Base-by-base conservation (phyloP, 2,329 filamentous ascomycete genomes). In the Diplodia mutila region DNA sequence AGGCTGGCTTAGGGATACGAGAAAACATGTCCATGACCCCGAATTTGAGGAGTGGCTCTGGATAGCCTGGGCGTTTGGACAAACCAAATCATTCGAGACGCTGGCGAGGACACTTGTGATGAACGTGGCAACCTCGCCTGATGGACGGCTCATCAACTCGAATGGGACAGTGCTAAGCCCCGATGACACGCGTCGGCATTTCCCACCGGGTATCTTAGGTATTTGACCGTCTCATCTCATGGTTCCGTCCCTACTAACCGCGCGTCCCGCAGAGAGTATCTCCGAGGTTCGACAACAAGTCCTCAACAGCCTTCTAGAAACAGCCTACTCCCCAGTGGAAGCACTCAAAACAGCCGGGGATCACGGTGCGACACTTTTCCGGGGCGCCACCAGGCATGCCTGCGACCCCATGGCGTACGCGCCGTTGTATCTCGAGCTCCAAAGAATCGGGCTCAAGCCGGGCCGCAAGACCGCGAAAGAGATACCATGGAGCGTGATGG, bases 51-150 rank as follows among this genome's bases (percentile, higher is more conserved):
- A 51, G 18, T 53, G 34, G 57, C 32, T 66, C 7, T 54, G 25
- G 23, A 55, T 66, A 8, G 49, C 49, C 11, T 64, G 46, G 59
- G 61, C 32, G 2, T 64, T 37, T 42, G 66, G 66, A 7, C n/a
- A 61, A 21, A 48, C 11, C n/a, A 39, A 25, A 25, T 8, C n/a
- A 16, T 64, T 64, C 4, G 27, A 64, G 32, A 42, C 4, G 9
- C 11, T 52, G 8, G 16, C 46, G 25, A 34, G n/a, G 37, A 29
- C 9, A 21, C 42, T 46, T 18, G 42, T 46, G 18, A 18, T n/a
- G 1, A 6, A 23, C 9, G 3, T n/a, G 18, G 23, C n/a, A 16
- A 4, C 1, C 12, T 2, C 39, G 29, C 52, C 6, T 11, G 27
- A 21, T 34, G 12, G 27, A 12, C 29, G 6, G 11, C 7, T 42